Conservation (phyloP, 441 rosid species). For the Pelargonium australe region DNA sequence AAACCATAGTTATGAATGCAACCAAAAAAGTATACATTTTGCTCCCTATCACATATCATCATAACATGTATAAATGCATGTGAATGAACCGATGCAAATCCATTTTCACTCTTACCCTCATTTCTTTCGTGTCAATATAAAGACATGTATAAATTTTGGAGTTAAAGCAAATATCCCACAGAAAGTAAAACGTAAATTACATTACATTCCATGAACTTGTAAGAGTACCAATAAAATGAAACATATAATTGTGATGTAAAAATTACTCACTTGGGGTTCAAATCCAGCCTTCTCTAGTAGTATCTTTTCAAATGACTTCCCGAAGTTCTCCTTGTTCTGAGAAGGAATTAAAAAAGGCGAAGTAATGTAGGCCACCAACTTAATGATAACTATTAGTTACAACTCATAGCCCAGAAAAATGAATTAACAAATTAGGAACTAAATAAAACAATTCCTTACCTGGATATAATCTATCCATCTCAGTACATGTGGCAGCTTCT, state of each 20-base stretch:
- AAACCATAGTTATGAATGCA: not conserved
- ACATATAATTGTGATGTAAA: constrained; percentile 6
- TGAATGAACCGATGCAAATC: too few relatives aligned
- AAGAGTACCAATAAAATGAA: not conserved
- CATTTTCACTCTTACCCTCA: too few relatives aligned
- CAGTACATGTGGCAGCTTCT: constrained; percentile 55
- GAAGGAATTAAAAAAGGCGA: constrained; percentile 11
- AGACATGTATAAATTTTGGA: not conserved
- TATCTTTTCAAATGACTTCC: constrained; percentile 44
- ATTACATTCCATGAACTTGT: not conserved
- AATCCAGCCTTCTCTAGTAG: constrained; percentile 47
- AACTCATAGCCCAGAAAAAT: not conserved
- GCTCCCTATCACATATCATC: not conserved
- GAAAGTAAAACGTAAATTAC: not conserved
- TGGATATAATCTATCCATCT: constrained; percentile 91
- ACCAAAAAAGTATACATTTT: not conserved
- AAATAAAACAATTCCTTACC: constrained; percentile 29
- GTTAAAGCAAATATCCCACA: not conserved
- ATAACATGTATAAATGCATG: not conserved
- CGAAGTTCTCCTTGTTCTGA: constrained; percentile 52
- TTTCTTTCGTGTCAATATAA: not conserved
- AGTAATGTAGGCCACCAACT: not conserved
- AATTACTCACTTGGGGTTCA: constrained; percentile 44
- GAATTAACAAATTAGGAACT: not conserved
- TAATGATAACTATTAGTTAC: not conserved